Evolutionary conservation across 768 basidiomycete genomes (phyloP).

Genomic region (Lepiota venenata): DNA sequence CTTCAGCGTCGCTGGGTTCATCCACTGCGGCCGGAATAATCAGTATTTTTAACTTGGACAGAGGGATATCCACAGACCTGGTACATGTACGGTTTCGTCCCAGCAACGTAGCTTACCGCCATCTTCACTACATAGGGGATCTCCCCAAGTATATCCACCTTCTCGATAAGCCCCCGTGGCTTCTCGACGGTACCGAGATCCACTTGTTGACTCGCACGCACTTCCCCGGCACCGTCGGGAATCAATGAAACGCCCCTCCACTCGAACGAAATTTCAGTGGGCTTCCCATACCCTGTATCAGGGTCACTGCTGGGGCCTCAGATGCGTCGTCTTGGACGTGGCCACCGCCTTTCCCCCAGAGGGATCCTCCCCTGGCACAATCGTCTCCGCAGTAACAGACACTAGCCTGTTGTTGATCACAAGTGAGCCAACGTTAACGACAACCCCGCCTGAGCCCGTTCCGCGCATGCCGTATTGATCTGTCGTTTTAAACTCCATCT

Average conservation of each 20-base stretch:
- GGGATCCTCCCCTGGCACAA: slow-evolving; percentile 60
- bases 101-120: slow-evolving; percentile 89
- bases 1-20: slow-evolving; percentile 40
- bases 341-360: slow-evolving; percentile 34
- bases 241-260: slow-evolving; percentile 76
- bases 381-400: slow-evolving; percentile 76
- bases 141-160: slow-evolving; percentile 94
- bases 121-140: slow-evolving; percentile 91
- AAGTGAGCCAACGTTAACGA: slow-evolving; percentile 81
- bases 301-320: slow-evolving; percentile 58
- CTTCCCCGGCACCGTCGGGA: slow-evolving; percentile 43
- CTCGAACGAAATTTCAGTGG: slow-evolving; percentile 62
- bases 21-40: slow-evolving; percentile 38
- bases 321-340: slow-evolving; percentile 64
- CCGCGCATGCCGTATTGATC: slow-evolving; percentile 78
- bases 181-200: slow-evolving; percentile 54
- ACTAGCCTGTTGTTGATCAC: slow-evolving; percentile 79
- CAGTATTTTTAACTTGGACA: slow-evolving; percentile 10
- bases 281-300: slow-evolving; percentile 80
- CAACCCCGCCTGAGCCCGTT: slow-evolving; percentile 76
- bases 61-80: slow-evolving; percentile 54
- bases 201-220: slow-evolving; percentile 53
- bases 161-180: slow-evolving; percentile 82
- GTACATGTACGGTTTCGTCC: slow-evolving; percentile 93
- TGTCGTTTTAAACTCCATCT: slow-evolving; percentile 95